These are phyloP conservation scores for Albifimbria verrucaria DNA, from an alignment of 2,329 filamentous ascomycete species.

Conservation along the genomic window DNA sequence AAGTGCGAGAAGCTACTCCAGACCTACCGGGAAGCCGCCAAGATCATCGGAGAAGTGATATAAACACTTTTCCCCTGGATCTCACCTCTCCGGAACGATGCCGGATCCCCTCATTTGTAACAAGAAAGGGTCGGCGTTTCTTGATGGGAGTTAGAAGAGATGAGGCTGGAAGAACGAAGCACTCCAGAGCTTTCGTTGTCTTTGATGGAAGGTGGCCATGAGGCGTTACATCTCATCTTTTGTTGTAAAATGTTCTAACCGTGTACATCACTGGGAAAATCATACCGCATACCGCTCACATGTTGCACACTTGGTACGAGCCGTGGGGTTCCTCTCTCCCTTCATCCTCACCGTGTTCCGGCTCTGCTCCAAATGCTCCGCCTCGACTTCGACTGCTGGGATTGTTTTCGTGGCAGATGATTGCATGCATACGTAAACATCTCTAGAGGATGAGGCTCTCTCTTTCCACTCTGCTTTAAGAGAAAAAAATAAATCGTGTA, in stretches of 20 bases:
- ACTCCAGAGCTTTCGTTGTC: neutral
- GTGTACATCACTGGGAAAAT: too few species aligned
- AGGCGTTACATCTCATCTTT: neutral
- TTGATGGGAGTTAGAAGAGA: neutral
- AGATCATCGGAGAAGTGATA: conserved; percentile 95
- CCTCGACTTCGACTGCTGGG: too few species aligned
- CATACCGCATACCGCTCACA: neutral
- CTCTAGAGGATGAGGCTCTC: neutral
- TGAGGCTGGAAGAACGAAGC: neutral
- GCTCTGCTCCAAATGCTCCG: too few species aligned
- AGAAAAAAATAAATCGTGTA: neutral
- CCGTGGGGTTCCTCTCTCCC: neutral
- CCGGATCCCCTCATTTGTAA: neutral
- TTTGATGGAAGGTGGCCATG: neutral
- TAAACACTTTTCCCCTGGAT: conserved; percentile 40
- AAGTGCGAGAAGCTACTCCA: conserved; percentile 96
- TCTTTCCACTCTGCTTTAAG: neutral
- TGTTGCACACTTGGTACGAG: neutral
- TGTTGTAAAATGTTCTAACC: neutral
- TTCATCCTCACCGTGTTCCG: neutral
- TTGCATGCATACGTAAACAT: neutral
- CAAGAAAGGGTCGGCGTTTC: neutral
- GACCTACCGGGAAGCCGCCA: conserved; percentile 95
- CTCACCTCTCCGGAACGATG: neutral
- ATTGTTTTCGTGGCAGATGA: neutral